phyloP scores from a whole-genome alignment of 116 monocot genomes.

The Iris pallida region DNA sequence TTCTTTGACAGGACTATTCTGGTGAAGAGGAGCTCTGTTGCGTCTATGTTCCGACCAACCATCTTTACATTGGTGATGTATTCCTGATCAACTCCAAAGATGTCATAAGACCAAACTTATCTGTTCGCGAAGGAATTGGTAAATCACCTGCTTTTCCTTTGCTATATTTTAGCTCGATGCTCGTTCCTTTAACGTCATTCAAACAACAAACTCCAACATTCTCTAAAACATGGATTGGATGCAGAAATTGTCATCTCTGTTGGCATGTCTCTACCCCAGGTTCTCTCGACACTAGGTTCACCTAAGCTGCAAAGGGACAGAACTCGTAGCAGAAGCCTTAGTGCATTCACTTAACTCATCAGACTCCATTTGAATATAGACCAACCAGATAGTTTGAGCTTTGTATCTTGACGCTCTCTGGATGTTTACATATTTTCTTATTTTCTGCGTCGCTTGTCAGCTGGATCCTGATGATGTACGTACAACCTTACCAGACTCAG shows the following conservation, averaged over 20 bases:
- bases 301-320: conserved; percentile 33
- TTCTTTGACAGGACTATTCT: conserved; percentile 26
- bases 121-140: conserved; percentile 62
- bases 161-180: neutral
- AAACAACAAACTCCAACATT: neutral
- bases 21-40: conserved; percentile 48
- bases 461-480: neutral
- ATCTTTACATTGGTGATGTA: conserved; percentile 53
- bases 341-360: neutral
- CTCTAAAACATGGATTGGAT: neutral
- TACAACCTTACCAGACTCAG: neutral
- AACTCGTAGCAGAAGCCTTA: conserved; percentile 31
- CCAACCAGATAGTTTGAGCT: no score
- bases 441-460: neutral
- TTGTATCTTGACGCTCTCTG: no score
- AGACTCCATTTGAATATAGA: neutral
- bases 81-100: conserved; percentile 44
- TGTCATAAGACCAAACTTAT: conserved; percentile 47
- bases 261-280: conserved; percentile 45
- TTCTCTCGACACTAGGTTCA: conserved; percentile 30
- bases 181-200: neutral
- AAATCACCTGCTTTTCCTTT: neutral
- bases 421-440: neutral
- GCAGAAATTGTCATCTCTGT: conserved; percentile 48
- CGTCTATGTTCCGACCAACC: conserved; percentile 57